Conservation (phyloP, 176 grass and related monocot genomes). For the Carex parvula region DNA sequence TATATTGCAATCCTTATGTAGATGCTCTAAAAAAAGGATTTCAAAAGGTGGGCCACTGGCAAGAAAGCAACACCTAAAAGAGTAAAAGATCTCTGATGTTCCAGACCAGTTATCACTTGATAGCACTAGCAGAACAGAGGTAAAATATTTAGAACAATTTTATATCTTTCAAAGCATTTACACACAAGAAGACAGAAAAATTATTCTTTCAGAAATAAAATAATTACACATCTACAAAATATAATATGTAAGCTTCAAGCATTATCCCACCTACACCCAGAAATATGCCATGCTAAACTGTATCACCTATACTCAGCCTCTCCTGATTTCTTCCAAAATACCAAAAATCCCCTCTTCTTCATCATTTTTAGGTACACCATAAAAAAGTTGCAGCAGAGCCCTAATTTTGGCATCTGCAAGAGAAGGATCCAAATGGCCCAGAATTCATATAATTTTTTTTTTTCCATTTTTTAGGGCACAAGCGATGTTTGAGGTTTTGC, state of each 20-base stretch:
- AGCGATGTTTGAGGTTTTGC: too few relatives aligned
- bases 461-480: not conserved
- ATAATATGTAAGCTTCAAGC: not conserved
- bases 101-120: not conserved
- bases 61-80: too few relatives aligned
- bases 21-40: too few relatives aligned
- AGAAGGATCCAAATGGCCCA: not conserved
- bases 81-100: not conserved
- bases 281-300: not conserved
- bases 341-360: not conserved
- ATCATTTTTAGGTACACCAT: not conserved
- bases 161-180: not conserved
- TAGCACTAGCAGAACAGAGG: not conserved
- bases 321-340: not conserved
- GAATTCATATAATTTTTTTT: not conserved
- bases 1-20: too few relatives aligned
- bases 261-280: not conserved
- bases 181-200: not conserved
- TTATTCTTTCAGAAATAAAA: not conserved
- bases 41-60: too few relatives aligned
- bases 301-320: not conserved
- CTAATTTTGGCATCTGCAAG: not conserved
- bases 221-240: conserved; percentile 1
- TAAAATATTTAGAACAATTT: not conserved
- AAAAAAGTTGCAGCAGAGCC: not conserved